Conservation (phyloP, 2,329 filamentous ascomycete species). For the Aspergillus niger region DNA sequence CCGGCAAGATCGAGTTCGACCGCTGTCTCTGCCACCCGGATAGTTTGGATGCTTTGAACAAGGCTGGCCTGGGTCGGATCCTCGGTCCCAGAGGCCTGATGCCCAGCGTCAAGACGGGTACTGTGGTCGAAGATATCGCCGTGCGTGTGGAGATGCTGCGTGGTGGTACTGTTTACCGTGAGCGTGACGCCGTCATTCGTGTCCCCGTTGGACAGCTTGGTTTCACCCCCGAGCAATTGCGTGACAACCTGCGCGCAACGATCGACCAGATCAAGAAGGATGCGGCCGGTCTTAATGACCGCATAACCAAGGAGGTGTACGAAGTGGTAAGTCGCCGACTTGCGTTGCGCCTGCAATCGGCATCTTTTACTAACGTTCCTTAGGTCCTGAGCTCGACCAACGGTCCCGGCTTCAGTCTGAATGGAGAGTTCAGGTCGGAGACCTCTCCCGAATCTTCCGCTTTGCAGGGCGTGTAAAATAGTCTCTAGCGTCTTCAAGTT, state of each 20-base stretch:
- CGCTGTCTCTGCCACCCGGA: slow-evolving; percentile 81
- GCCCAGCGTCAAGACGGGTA: slow-evolving; percentile 85
- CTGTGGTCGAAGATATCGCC: slow-evolving; percentile 79
- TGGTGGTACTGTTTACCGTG: slow-evolving; percentile 83
- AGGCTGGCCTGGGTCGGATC: slow-evolving; percentile 76
- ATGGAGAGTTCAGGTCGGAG: slow-evolving; percentile 70
- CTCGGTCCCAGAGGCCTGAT: slow-evolving; percentile 89
- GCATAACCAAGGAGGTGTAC: slow-evolving; percentile 70
- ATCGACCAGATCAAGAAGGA: slow-evolving; percentile 78
- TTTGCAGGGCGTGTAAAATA: slow-evolving; percentile 46
- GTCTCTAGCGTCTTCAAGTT: slow-evolving; percentile 51
- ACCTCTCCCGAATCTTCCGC: slow-evolving; percentile 58
- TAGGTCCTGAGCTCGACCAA: slow-evolving; percentile 82
- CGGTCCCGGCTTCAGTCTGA: slow-evolving; percentile 83
- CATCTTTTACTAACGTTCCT: slow-evolving; percentile 33
- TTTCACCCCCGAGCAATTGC: slow-evolving; percentile 83
- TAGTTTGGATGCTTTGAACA: slow-evolving; percentile 75
- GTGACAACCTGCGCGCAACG: slow-evolving; percentile 78
- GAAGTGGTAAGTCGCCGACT: slow-evolving; percentile 57
- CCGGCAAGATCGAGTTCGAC: slow-evolving; percentile 82
- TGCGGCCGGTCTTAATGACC: slow-evolving; percentile 65
- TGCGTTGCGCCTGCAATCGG: not conserved
- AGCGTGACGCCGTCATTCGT: slow-evolving; percentile 78
- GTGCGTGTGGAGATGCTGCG: slow-evolving; percentile 77
- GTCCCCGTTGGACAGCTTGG: slow-evolving; percentile 89